Base-by-base conservation (phyloP, 2,329 filamentous ascomycete species). In the Zopfia rhizophila region DNA sequence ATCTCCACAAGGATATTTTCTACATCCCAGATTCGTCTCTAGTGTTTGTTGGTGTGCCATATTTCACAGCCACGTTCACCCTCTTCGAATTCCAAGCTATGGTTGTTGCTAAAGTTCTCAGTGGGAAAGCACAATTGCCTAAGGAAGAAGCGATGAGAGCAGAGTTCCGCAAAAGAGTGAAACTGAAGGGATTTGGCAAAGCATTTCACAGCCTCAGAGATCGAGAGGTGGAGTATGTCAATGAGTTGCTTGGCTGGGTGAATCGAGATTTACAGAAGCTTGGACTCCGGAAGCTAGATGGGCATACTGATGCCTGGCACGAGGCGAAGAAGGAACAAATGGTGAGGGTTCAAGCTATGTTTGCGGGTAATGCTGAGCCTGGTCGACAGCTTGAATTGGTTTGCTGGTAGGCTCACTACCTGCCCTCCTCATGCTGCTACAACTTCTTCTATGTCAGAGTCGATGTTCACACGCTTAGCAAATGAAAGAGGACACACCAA, bases 21-120 rank as follows among this genome's bases (percentile, higher is more conserved):
- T 89, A 88, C 66, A 88, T 88, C 30, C 78, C 79, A 0, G 85
- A 89, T 48, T 84, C 86, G 0, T 81, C 82, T 0, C 72, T 89
- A 1, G 72, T 77, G 0, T 89, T 89, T 51, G 73, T 89, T 13
- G 86, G 86, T 0, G 81, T 86, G 0, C 85, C 84, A 0, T 88
- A 84, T 58, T 82, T 87, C 58, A 82, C 82, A 0, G 84, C 85
- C 0, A 89, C 86, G 0, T 90, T 89, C 58, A 84, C 83, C 0
- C 72, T 89, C 0, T 89, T 88, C 49, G 86, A 89, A 48, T 88
- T 87, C 55, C 87, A 90, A 61, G 85, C 84, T 0, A 81, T 86
- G 52, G 79, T 78, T 0, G 72, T 87, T 0, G 81, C 85, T 0
- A 77, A 82, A 3, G 79, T 86, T 0, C 75, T 85, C 3, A 73